These are phyloP conservation scores for Ogataea salicorniae DNA, from an alignment of 805 yeast genomes.

Conservation along the genomic window DNA sequence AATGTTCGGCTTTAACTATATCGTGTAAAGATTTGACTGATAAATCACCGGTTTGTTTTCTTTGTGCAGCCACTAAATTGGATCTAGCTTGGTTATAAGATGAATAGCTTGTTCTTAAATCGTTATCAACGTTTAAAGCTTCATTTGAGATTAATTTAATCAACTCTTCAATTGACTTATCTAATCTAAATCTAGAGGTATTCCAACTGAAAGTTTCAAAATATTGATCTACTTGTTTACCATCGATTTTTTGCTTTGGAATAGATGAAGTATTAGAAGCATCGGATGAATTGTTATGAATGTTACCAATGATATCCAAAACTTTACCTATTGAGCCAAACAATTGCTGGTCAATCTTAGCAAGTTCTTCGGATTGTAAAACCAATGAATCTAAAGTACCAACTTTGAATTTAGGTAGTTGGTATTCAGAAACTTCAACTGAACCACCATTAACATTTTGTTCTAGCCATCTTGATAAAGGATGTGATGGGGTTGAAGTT, in stretches of 20 bases:
- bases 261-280: constrained; percentile 11
- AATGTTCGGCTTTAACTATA: constrained; percentile 75
- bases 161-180: constrained; percentile 74
- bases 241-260: constrained; percentile 31
- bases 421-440: constrained; percentile 50
- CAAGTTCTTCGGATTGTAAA: constrained; percentile 83
- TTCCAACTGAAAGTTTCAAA: constrained; percentile 84
- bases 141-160: constrained; percentile 67
- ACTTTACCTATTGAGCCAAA: constrained; percentile 64
- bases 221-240: constrained; percentile 52
- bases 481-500: constrained; percentile 24
- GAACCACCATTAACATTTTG: constrained; percentile 51
- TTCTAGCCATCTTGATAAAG: constrained; percentile 46
- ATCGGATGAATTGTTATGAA: constrained; percentile 32
- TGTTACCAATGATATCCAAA: constrained; percentile 59
- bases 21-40: constrained; percentile 88
- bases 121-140: constrained; percentile 77
- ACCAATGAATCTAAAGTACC: constrained; percentile 93
- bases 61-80: constrained; percentile 79
- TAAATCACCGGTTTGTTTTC: constrained; percentile 90
- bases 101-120: constrained; percentile 71
- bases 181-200: constrained; percentile 76
- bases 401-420: constrained; percentile 82
- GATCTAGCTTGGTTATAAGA: constrained; percentile 79
- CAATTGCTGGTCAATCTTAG: constrained; percentile 77